phyloP scores from a whole-genome alignment of 371 early-diverging fungal species.

The Phascolomyces articulosus region DNA sequence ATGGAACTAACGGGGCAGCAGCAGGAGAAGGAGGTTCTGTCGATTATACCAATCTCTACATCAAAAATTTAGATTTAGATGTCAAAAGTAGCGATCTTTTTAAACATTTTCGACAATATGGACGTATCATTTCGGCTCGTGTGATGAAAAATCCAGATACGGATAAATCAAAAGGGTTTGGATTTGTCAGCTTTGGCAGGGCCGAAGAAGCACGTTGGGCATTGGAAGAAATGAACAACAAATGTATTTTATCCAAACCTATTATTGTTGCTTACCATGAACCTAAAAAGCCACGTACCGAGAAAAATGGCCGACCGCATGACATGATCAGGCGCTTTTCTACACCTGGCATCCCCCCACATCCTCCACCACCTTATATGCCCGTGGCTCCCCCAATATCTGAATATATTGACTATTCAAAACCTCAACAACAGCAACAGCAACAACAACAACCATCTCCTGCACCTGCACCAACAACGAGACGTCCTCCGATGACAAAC shows the following conservation, averaged over 20 bases:
- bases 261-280: conserved; percentile 51
- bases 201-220: conserved; percentile 46
- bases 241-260: conserved; percentile 36
- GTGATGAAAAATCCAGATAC: conserved; percentile 51
- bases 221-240: conserved; percentile 40
- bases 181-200: conserved; percentile 50
- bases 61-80: conserved; percentile 56
- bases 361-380: conserved; percentile 5
- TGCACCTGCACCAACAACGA: background rate
- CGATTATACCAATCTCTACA: conserved; percentile 53
- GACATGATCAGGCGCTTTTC: conserved; percentile 4
- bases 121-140: conserved; percentile 54
- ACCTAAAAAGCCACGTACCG: conserved; percentile 42
- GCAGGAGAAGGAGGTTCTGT: background rate
- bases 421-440: background rate
- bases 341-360: conserved; percentile 3
- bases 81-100: conserved; percentile 52
- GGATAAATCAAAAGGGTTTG: conserved; percentile 51
- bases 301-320: conserved; percentile 2
- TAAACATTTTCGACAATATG: conserved; percentile 48
- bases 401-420: background rate
- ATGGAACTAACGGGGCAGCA: background rate
- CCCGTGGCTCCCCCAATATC: background rate
- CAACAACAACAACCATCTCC: no score
- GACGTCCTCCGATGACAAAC: background rate